A percentile compares a stretch with the other conserved stretches of the same genome.
phyloP scores from a whole-genome alignment of 768 basidiomycete species.

The Amanita subjunquillea region DNA sequence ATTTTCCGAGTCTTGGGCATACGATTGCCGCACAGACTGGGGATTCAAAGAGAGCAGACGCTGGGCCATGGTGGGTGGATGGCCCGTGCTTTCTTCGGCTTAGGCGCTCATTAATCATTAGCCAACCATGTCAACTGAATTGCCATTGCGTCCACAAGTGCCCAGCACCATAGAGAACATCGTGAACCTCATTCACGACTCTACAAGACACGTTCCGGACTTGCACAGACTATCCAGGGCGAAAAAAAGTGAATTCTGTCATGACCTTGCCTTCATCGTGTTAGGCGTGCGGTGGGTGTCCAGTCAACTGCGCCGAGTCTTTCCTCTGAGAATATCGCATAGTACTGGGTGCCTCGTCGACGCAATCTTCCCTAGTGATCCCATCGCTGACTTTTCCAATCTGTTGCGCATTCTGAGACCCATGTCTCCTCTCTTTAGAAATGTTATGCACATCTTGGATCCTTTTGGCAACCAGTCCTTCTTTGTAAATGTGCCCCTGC shows the following conservation, averaged over 20 bases:
- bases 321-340: constrained; percentile 13
- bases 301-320: neutral
- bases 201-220: neutral
- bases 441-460: constrained; percentile 37
- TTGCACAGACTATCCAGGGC: neutral
- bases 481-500: constrained; percentile 32
- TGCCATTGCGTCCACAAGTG: neutral
- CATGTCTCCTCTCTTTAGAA: constrained; percentile 23
- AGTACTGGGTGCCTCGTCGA: constrained; percentile 47
- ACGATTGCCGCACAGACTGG: neutral
- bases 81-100: neutral
- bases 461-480: constrained; percentile 40
- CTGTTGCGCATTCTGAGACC: constrained; percentile 29
- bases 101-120: neutral
- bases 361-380: constrained; percentile 24
- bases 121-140: no score
- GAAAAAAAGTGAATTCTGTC: neutral
- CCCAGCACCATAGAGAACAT: neutral
- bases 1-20: neutral
- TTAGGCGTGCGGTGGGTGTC: constrained; percentile 2
- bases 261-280: constrained; percentile 4
- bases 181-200: neutral
- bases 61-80: neutral
- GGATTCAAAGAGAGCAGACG: neutral
- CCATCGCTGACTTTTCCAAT: constrained; percentile 21